Evolutionary conservation across 345 rosid species (phyloP).

Genomic region (Camelina hispida): DNA sequence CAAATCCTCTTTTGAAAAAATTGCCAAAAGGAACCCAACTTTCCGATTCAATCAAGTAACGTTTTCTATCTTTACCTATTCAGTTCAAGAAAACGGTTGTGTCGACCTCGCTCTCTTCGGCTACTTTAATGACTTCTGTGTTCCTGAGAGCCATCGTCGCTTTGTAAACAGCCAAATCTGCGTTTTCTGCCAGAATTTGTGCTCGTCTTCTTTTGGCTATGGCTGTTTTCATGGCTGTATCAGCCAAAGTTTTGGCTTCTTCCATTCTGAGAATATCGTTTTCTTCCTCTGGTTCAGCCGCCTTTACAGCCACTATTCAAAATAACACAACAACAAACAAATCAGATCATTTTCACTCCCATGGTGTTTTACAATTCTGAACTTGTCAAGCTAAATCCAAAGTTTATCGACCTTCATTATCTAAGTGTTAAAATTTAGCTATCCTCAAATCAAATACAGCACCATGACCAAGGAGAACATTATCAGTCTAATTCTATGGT

Average conservation of each 20-base stretch:
- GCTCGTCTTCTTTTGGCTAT: slow-evolving; percentile 64
- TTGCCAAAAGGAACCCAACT: slow-evolving; percentile 1
- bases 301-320: slow-evolving; percentile 47
- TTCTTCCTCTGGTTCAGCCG: slow-evolving; percentile 58
- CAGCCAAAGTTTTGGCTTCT: slow-evolving; percentile 58
- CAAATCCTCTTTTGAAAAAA: slow-evolving; percentile 36
- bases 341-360: slow-evolving; percentile 20
- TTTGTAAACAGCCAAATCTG: slow-evolving; percentile 80
- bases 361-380: neutral
- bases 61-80: slow-evolving; percentile 25
- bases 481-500: slow-evolving; percentile 9
- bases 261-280: slow-evolving; percentile 51
- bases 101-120: slow-evolving; percentile 45
- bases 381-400: neutral
- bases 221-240: slow-evolving; percentile 53
- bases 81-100: slow-evolving; percentile 38
- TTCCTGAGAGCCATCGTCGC: slow-evolving; percentile 70
- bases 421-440: neutral
- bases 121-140: slow-evolving; percentile 61
- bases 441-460: slow-evolving; percentile 3
- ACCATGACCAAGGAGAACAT: neutral
- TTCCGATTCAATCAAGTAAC: slow-evolving; percentile 5
- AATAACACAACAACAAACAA: neutral
- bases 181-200: slow-evolving; percentile 74
- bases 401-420: neutral